Evolutionary conservation across 2,329 filamentous ascomycete genomes (phyloP).

Genomic region (Lomentospora prolificans): DNA sequence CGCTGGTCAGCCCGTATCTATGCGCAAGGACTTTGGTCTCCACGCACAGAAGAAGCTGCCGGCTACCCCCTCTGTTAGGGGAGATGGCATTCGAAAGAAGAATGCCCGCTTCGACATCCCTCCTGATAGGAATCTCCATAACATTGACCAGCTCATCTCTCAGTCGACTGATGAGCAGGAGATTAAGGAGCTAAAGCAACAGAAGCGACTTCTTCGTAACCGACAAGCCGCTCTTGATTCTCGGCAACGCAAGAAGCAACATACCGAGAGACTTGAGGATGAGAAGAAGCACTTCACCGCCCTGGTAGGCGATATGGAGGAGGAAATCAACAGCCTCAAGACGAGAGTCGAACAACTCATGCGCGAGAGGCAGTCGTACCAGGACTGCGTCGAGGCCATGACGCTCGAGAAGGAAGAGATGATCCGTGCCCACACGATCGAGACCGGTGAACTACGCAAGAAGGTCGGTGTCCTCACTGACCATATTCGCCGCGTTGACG

Average conservation of each 20-base stretch:
- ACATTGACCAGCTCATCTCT: constrained; percentile 87
- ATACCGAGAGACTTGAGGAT: constrained; percentile 91
- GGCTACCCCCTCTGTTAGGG: constrained; percentile 60
- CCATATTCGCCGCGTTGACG: constrained; percentile 62
- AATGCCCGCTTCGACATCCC: constrained; percentile 97
- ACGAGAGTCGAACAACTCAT: constrained; percentile 61
- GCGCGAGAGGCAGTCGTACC: constrained; percentile 63
- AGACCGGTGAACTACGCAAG: constrained; percentile 85
- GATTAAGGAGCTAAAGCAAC: constrained; percentile 97
- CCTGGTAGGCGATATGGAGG: constrained; percentile 68
- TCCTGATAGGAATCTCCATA: constrained; percentile 81
- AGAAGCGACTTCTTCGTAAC: constrained; percentile 90
- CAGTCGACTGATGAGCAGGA: constrained; percentile 83
- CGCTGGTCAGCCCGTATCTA: not conserved
- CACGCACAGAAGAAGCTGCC: constrained; percentile 51
- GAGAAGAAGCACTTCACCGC: constrained; percentile 88
- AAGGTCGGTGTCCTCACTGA: constrained; percentile 76
- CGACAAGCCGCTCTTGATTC: constrained; percentile 96
- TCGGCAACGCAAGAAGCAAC: constrained; percentile 93
- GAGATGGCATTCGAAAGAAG: constrained; percentile 95
- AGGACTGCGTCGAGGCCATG: constrained; percentile 65
- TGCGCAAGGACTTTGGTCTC: constrained; percentile 41
- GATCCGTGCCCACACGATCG: constrained; percentile 77
- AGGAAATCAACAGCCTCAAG: constrained; percentile 61
- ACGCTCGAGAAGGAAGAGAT: constrained; percentile 86